These are phyloP conservation scores for Pezicula radicicola DNA, from an alignment of 2,329 filamentous ascomycete genomes.

Conservation along the genomic window DNA sequence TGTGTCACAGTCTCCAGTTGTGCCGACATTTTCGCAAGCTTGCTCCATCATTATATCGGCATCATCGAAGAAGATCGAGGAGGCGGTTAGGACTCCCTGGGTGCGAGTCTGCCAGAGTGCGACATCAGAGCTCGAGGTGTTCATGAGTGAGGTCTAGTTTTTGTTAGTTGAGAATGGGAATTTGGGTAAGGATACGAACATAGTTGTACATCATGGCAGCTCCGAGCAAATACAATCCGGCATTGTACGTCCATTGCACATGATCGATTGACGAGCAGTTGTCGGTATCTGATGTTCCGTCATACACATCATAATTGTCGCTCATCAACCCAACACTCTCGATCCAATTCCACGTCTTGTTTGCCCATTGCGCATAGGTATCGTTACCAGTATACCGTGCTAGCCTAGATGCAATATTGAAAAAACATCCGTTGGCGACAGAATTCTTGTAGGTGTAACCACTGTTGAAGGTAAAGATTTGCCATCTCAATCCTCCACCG, in stretches of 20 bases:
- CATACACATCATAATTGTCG: slow-evolving; percentile 57
- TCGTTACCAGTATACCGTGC: slow-evolving; percentile 66
- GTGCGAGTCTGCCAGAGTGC: slow-evolving; percentile 54
- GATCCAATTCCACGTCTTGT: slow-evolving; percentile 62
- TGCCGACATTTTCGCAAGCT: slow-evolving; percentile 57
- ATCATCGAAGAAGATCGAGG: slow-evolving; percentile 50
- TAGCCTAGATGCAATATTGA: slow-evolving; percentile 65
- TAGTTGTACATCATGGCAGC: slow-evolving; percentile 69
- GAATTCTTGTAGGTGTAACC: slow-evolving; percentile 75
- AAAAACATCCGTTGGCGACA: slow-evolving; percentile 61
- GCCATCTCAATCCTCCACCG: slow-evolving; percentile 71
- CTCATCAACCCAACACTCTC: slow-evolving; percentile 54
- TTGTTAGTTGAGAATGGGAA: background rate
- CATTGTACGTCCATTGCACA: slow-evolving; percentile 66
- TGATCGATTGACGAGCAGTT: slow-evolving; percentile 61
- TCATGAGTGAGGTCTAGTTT: background rate
- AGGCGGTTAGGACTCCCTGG: slow-evolving; percentile 50
- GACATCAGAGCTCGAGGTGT: slow-evolving; percentile 44
- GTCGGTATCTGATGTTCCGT: slow-evolving; percentile 54
- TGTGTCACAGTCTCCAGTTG: slow-evolving; percentile 50
- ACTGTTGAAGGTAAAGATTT: slow-evolving; percentile 70
- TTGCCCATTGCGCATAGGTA: slow-evolving; percentile 62
- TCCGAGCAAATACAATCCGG: slow-evolving; percentile 59
- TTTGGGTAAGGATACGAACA: slow-evolving; percentile 28
- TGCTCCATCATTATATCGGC: slow-evolving; percentile 61